These are phyloP conservation scores for Lagenidium sp. DNA, from an alignment of 352 stramenopile genomes.

Conservation along the genomic window DNA sequence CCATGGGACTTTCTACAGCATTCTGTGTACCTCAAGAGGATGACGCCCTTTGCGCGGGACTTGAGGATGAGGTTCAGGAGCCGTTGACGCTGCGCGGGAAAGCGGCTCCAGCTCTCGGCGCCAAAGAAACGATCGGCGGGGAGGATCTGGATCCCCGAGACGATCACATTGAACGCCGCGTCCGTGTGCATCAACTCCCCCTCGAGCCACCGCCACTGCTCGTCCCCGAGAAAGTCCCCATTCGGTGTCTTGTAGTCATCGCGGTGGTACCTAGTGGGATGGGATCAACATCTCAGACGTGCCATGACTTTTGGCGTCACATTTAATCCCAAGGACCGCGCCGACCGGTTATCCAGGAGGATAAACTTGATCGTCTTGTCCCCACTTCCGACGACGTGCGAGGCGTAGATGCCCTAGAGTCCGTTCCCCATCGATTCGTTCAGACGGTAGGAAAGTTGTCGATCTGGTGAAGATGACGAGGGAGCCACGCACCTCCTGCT, in stretches of 20 bases:
- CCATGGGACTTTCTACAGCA: not conserved
- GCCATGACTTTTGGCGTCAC: too few relatives aligned
- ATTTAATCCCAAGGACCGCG: too few relatives aligned
- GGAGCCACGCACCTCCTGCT: slow-evolving; percentile 53
- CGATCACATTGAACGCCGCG: slow-evolving; percentile 90
- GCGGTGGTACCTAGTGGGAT: slow-evolving; percentile 67
- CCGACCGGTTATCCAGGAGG: slow-evolving; percentile 72
- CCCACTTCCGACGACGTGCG: slow-evolving; percentile 59
- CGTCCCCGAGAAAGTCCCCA: slow-evolving; percentile 65
- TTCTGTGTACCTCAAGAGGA: slow-evolving; percentile 68
- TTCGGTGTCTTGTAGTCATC: slow-evolving; percentile 53
- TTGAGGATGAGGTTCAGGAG: slow-evolving; percentile 81
- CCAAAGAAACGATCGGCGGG: slow-evolving; percentile 68
- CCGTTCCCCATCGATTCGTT: not conserved
- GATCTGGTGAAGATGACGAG: too few relatives aligned
- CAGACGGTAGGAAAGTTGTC: too few relatives aligned
- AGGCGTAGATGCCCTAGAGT: slow-evolving; percentile 73
- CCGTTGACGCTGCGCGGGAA: slow-evolving; percentile 69
- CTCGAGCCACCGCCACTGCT: slow-evolving; percentile 84
- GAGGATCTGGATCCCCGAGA: slow-evolving; percentile 88
- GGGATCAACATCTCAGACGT: too few relatives aligned
- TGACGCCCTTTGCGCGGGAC: slow-evolving; percentile 76
- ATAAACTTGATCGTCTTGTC: slow-evolving; percentile 80
- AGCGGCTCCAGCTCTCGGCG: slow-evolving; percentile 87
- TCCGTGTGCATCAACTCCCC: slow-evolving; percentile 64